These are phyloP conservation scores for Hypomyces perniciosus DNA, from an alignment of 2,329 filamentous ascomycete species.

Conservation along the genomic window DNA sequence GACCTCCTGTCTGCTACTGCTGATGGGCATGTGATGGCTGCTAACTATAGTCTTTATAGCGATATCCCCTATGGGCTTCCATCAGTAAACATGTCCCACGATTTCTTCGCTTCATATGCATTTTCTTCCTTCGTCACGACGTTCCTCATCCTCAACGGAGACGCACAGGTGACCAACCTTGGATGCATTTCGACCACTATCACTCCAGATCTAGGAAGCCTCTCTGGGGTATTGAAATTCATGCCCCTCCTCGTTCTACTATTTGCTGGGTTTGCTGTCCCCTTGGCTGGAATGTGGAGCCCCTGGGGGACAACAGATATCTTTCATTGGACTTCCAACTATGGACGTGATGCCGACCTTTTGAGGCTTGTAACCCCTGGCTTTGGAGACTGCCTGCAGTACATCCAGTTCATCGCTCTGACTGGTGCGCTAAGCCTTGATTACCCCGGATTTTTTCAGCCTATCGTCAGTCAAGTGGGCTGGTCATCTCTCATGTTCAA, in stretches of 20 bases:
- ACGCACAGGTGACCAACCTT: slow-evolving; percentile 55
- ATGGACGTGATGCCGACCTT: slow-evolving; percentile 87
- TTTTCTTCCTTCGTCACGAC: slow-evolving; percentile 77
- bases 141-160: slow-evolving; percentile 69
- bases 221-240: slow-evolving; percentile 66
- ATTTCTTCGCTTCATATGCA: slow-evolving; percentile 75
- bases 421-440: slow-evolving; percentile 81
- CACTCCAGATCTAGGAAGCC: slow-evolving; percentile 71
- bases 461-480: slow-evolving; percentile 75
- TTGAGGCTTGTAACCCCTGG: slow-evolving; percentile 89
- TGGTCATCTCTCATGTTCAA: slow-evolving; percentile 96
- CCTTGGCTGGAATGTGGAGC: slow-evolving; percentile 79
- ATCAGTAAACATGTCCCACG: slow-evolving; percentile 65
- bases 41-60: slow-evolving; percentile 18
- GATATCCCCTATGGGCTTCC: slow-evolving; percentile 48
- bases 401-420: slow-evolving; percentile 86
- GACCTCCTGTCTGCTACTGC: neutral
- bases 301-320: slow-evolving; percentile 89
- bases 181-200: slow-evolving; percentile 78
- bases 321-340: slow-evolving; percentile 97
- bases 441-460: slow-evolving; percentile 93
- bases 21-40: neutral
- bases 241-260: slow-evolving; percentile 73
- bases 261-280: slow-evolving; percentile 73
- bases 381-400: slow-evolving; percentile 94